phyloP scores from a whole-genome alignment of 2,329 filamentous ascomycete species.

The Uncinocarpus reesii region DNA sequence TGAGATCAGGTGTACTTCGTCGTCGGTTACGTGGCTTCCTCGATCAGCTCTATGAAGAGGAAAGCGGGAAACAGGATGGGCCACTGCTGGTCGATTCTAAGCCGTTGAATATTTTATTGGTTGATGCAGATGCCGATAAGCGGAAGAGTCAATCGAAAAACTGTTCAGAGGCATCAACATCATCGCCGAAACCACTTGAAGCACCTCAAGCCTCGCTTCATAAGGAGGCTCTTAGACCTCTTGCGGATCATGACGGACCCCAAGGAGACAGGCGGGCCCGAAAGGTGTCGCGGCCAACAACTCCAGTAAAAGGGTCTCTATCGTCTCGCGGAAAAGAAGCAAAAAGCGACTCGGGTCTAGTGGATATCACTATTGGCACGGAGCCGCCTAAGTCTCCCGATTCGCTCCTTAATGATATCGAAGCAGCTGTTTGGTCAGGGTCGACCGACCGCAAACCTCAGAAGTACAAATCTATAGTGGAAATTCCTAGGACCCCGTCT shows the following conservation, averaged over 20 bases:
- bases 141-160: neutral
- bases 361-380: neutral
- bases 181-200: neutral
- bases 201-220: neutral
- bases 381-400: neutral
- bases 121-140: neutral
- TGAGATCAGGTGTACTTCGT: conserved; percentile 51
- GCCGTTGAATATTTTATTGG: conserved; percentile 16
- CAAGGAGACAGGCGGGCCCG: neutral
- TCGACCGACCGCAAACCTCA: neutral
- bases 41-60: conserved; percentile 47
- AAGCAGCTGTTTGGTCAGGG: neutral
- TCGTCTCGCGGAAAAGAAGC: neutral
- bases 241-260: neutral
- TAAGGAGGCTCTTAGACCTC: neutral
- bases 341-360: neutral
- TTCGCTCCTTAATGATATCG: conserved; percentile 1
- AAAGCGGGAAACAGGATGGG: conserved; percentile 1
- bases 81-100: conserved; percentile 14
- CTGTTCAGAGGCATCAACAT: neutral
- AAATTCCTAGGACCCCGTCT: conserved; percentile 4
- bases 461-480: neutral
- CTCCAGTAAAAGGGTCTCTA: neutral
- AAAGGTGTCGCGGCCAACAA: neutral
- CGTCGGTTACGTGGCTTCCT: conserved; percentile 56